Evolutionary conservation across 495 filamentous ascomycete genomes (phyloP).

Genomic region (Penicillium nucicola): DNA sequence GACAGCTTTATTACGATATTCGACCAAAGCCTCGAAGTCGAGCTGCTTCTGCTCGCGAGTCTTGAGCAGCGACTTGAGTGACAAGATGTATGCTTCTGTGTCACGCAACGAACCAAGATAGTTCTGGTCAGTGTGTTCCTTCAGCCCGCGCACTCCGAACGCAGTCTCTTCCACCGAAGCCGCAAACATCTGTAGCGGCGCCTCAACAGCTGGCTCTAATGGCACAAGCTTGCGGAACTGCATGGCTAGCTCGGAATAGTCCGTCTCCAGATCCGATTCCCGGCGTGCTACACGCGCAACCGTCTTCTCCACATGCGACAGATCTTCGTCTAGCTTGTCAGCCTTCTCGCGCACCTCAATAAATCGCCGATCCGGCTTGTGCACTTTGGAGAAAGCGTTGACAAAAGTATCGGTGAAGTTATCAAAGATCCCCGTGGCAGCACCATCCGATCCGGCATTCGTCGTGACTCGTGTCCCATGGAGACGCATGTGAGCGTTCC

Average conservation of each 20-base stretch:
- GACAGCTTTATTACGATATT: slow-evolving; percentile 88
- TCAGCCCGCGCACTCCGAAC: slow-evolving; percentile 67
- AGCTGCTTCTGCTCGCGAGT: slow-evolving; percentile 96
- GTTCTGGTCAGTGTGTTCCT: slow-evolving; percentile 92
- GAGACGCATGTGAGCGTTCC: slow-evolving; percentile 91
- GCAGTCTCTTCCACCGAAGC: slow-evolving; percentile 80
- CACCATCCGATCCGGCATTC: slow-evolving; percentile 48
- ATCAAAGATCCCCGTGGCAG: slow-evolving; percentile 73
- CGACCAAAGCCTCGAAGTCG: slow-evolving; percentile 92
- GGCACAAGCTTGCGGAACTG: slow-evolving; percentile 91
- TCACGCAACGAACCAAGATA: slow-evolving; percentile 88
- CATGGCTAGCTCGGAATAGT: slow-evolving; percentile 83
- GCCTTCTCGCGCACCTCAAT: slow-evolving; percentile 91
- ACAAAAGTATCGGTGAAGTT: slow-evolving; percentile 94
- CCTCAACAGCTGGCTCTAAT: slow-evolving; percentile 85
- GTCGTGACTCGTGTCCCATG: slow-evolving; percentile 60
- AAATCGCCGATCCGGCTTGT: slow-evolving; percentile 93
- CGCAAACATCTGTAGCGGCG: slow-evolving; percentile 77
- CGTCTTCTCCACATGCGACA: slow-evolving; percentile 89
- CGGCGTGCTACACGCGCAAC: slow-evolving; percentile 84
- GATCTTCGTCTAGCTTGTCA: slow-evolving; percentile 92
- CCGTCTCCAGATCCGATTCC: slow-evolving; percentile 82
- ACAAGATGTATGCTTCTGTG: slow-evolving; percentile 86
- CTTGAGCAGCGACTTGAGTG: slow-evolving; percentile 83
- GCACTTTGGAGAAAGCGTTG: slow-evolving; percentile 93